Evolutionary conservation across 306 rosid species (phyloP).

Genomic region (Arachis stenosperma): DNA sequence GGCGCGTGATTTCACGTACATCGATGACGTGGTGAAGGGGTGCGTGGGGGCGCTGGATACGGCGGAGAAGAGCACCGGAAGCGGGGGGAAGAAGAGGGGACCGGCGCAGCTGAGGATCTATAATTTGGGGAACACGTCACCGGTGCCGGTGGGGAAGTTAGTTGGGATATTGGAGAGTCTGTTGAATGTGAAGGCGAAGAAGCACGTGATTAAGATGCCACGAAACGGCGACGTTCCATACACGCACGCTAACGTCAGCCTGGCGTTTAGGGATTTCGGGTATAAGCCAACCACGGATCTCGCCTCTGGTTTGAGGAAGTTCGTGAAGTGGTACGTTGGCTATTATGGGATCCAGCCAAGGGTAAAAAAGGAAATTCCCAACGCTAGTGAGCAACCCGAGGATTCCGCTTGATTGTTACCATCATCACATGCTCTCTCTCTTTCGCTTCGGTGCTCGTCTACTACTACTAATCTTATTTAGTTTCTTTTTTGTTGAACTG

Average conservation of each 20-base stretch:
- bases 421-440: constrained; percentile 34
- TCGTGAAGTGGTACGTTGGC: constrained; percentile 85
- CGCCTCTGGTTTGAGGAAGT: constrained; percentile 74
- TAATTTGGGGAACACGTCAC: constrained; percentile 85
- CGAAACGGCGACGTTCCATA: constrained; percentile 90
- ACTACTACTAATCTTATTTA: no score
- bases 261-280: constrained; percentile 68
- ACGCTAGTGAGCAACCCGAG: constrained; percentile 43
- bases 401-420: constrained; percentile 63
- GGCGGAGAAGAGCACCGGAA: constrained; percentile 79
- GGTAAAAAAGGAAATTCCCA: constrained; percentile 56
- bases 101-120: constrained; percentile 77
- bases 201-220: constrained; percentile 79
- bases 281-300: constrained; percentile 80
- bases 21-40: constrained; percentile 80
- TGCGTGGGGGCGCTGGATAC: constrained; percentile 78
- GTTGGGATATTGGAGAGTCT: constrained; percentile 64
- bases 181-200: constrained; percentile 64
- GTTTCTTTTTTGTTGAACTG: constrained; percentile 21
- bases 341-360: constrained; percentile 77
- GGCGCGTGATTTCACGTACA: constrained; percentile 96
- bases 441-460: not conserved
- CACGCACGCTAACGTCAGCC: constrained; percentile 86
- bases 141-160: constrained; percentile 82
- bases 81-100: constrained; percentile 72